Evolutionary conservation across 2,329 filamentous ascomycete genomes (phyloP), one percentile per base, ranked within the genome.

Genomic region (Emmonsiellopsis sp.): DNA sequence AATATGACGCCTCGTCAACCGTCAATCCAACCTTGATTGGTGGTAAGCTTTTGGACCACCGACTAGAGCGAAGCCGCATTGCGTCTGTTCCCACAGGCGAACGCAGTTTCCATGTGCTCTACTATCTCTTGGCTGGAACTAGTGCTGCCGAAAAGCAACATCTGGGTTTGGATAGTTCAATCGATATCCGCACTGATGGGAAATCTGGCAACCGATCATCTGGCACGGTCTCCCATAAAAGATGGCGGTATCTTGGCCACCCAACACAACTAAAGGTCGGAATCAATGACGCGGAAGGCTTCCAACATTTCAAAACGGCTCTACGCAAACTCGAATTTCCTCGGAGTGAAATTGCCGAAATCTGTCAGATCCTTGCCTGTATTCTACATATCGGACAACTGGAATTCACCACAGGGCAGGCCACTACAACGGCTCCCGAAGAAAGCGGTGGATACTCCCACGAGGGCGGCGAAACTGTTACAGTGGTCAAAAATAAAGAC

Each of bases 351-450:
- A 95, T 98, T 65, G 93, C 93, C 40, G 92, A 96, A 68, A 91
- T 98, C 53, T 98, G 93, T 70, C 93, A 98, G 73, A 81, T 97
- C 48, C 77, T 98, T 51, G 93, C 93, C 34, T 85, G 84, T 62
- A 96, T 98, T 60, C 78, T 98, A n/a, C 93, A 98, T 68, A 91
- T 98, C 61, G 93, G 93, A 31, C 93, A 98, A 73, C 82, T 98
- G 2, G 93, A 98, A 63, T 98, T 98, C 61, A 84, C 87, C 66
- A 90, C 82, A 0, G 85, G 86, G 2, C 85, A 87, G 61, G 83
- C 85, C 60, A 97, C 93, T 0, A 85, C 85, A 2, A 85, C 82
- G 0, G 82, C 82, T 1, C 89, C 83, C 1, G 91, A 96, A 62
- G 93, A 98, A 64, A 97, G 92, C 61, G 93, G 93, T 53, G 92